A percentile compares a stretch with the other conserved stretches of the same genome.
Conservation (phyloP, 441 rosid species). For the Croton laevigatus region DNA sequence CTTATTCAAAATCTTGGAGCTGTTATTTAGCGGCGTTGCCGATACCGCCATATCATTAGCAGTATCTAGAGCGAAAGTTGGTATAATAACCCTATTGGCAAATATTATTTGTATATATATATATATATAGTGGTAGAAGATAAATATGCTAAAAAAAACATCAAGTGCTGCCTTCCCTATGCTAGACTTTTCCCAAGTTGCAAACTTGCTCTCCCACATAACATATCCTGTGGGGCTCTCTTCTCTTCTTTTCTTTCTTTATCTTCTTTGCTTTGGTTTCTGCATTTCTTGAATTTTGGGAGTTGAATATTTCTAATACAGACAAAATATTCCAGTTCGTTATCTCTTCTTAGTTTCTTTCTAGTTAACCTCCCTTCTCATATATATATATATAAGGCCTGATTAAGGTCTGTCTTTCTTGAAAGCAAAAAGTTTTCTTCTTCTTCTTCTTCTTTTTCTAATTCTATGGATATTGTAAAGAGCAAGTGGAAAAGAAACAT, state of each 20-base stretch:
- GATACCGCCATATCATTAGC: not conserved
- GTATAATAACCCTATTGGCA: too few relatives aligned
- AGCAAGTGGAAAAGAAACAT: constrained; percentile 36
- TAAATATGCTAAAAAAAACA: not conserved
- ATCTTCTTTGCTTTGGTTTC: not conserved
- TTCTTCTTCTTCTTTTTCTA: not conserved
- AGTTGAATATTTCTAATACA: not conserved
- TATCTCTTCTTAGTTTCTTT: not conserved
- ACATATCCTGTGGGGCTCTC: not conserved
- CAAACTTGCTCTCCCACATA: not conserved
- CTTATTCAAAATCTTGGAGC: constrained; percentile 25
- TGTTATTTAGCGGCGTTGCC: constrained; percentile 27
- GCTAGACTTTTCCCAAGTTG: constrained; percentile 19
- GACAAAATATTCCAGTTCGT: not conserved
- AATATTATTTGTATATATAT: too few relatives aligned
- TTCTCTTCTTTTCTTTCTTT: not conserved
- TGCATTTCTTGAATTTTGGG: not conserved
- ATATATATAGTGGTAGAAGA: not conserved
- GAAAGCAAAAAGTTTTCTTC: too few relatives aligned
- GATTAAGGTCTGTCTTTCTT: not conserved
- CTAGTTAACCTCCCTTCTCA: not conserved
- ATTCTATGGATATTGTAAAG: constrained; percentile 25
- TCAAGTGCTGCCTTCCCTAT: constrained; percentile 18
- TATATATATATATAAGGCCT: not conserved
- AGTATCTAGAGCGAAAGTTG: not conserved